These are phyloP conservation scores for Pseudogymnoascus sp. DNA, from an alignment of 2,329 filamentous ascomycete species.

Conservation along the genomic window DNA sequence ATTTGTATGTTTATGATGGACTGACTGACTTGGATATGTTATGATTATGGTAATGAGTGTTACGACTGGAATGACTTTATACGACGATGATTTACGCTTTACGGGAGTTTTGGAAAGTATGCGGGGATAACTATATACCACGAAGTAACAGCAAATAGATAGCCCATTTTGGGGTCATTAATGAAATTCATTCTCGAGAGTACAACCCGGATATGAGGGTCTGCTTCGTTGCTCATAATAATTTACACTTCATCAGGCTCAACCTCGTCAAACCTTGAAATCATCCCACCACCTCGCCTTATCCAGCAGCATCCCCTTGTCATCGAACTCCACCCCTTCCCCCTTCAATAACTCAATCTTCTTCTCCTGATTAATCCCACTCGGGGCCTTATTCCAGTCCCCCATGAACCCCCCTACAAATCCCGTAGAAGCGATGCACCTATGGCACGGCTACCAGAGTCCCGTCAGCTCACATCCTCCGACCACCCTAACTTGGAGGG, in stretches of 20 bases:
- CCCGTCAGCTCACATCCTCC: neutral
- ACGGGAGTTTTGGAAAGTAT: neutral
- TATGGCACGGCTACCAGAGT: neutral
- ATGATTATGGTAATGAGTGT: slow-evolving; percentile 3
- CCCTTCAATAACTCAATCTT: slow-evolving; percentile 38
- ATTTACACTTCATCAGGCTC: neutral
- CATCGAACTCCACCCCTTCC: slow-evolving; percentile 42
- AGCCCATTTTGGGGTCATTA: neutral
- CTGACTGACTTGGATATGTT: neutral
- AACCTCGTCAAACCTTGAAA: slow-evolving; percentile 25
- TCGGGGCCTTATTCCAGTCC: slow-evolving; percentile 43
- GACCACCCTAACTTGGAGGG: no score
- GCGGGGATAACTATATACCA: neutral
- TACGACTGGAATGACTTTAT: neutral
- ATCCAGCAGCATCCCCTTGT: slow-evolving; percentile 37
- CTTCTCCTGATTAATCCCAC: slow-evolving; percentile 40
- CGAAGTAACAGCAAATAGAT: neutral
- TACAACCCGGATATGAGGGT: neutral
- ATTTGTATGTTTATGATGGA: neutral
- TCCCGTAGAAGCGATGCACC: slow-evolving; percentile 14
- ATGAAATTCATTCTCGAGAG: neutral
- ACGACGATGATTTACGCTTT: neutral
- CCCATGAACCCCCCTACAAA: slow-evolving; percentile 45
- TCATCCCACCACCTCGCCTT: slow-evolving; percentile 36
- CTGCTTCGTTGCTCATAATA: neutral